Percentiles rank a stretch among this genome's conserved stretches.
Conservation (phyloP, 768 basidiomycete species). For the Macrolepiota fuliginosa region DNA sequence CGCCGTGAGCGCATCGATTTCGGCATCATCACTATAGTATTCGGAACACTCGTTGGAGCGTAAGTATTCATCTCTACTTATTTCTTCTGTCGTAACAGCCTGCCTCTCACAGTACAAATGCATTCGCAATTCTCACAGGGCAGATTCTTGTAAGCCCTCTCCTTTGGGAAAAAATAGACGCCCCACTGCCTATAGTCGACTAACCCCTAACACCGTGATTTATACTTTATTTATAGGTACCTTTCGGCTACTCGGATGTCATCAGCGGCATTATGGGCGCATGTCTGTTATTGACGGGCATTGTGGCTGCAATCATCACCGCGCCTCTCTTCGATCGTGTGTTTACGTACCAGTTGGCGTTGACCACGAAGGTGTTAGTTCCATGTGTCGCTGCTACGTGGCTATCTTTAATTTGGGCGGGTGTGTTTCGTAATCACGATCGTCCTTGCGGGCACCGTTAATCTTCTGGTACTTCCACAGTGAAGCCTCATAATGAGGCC, state of each 20-base stretch:
- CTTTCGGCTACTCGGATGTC: conserved; percentile 67
- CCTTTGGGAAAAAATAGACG: not conserved
- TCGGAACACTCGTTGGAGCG: conserved; percentile 66
- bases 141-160: conserved; percentile 59
- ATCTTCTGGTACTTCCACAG: conserved; percentile 28
- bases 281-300: conserved; percentile 64
- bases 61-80: conserved; percentile 29
- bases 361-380: conserved; percentile 55
- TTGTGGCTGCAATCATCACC: conserved; percentile 62
- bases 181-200: not conserved
- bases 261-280: conserved; percentile 71
- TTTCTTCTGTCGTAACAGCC: not conserved
- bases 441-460: not conserved
- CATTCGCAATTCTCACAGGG: conserved; percentile 63
- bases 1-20: conserved; percentile 71
- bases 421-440: conserved; percentile 34
- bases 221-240: conserved; percentile 41
- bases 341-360: conserved; percentile 69
- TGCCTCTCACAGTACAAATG: conserved; percentile 43
- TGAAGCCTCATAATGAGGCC: conserved; percentile 56
- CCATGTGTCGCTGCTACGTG: conserved; percentile 63
- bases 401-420: conserved; percentile 80
- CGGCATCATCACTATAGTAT: conserved; percentile 51
- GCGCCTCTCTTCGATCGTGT: conserved; percentile 81
- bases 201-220: not conserved